A percentile compares a stretch with the other conserved stretches of the same genome.
These are phyloP conservation scores for Inga oerstediana DNA, from an alignment of 306 rosid genomes.

Conservation along the genomic window DNA sequence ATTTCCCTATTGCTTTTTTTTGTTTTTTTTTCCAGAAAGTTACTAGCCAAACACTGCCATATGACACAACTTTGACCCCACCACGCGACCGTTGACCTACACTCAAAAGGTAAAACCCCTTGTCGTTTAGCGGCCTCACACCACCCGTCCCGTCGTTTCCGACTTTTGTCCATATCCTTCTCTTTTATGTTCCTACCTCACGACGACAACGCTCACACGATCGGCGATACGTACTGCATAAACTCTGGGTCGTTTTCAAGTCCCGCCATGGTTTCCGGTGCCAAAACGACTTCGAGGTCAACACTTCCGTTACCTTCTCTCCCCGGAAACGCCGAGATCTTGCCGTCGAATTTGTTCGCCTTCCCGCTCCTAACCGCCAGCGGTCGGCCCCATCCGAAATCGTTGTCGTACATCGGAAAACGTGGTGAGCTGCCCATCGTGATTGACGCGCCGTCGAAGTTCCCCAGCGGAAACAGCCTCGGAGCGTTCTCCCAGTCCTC, in stretches of 20 bases:
- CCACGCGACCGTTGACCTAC: conserved; percentile 31
- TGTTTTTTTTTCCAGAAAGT: conserved; percentile 22
- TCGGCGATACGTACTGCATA: conserved; percentile 66
- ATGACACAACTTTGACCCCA: conserved; percentile 35
- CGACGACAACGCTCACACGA: not conserved
- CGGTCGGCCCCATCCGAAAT: conserved; percentile 89
- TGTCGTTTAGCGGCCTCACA: conserved; percentile 1
- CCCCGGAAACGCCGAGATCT: conserved; percentile 82
- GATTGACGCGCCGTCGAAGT: conserved; percentile 79
- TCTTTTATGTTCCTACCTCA: too few relatives aligned
- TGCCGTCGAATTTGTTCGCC: conserved; percentile 86
- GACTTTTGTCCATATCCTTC: conserved; percentile 22
- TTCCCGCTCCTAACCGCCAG: conserved; percentile 73
- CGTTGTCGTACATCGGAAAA: conserved; percentile 89
- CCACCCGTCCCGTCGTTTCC: conserved; percentile 22
- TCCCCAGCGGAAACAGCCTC: conserved; percentile 79
- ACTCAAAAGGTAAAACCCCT: conserved; percentile 7
- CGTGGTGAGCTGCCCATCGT: conserved; percentile 96
- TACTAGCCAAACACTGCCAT: conserved; percentile 39
- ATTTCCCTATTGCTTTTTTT: not conserved
- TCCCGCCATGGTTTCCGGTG: conserved; percentile 74
- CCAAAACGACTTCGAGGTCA: conserved; percentile 83
- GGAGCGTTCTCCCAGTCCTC: conserved; percentile 78
- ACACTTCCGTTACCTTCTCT: conserved; percentile 79
- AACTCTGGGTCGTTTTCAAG: conserved; percentile 67